phyloP scores from a whole-genome alignment of 805 yeast genomes.

The Pachysolen tannophilus region DNA sequence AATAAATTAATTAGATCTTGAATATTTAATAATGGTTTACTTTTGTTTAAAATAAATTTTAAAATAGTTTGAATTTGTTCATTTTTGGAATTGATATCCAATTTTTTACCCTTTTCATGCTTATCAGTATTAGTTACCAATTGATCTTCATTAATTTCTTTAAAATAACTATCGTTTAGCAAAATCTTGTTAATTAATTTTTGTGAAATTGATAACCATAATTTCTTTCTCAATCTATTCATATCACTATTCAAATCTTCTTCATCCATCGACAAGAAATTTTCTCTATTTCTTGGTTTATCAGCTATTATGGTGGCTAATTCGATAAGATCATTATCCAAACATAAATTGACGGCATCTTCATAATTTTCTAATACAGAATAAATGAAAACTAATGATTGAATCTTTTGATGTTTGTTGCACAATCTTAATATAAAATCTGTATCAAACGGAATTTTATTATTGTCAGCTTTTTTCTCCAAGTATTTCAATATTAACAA shows the following conservation, averaged over 20 bases:
- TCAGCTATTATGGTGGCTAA: constrained; percentile 53
- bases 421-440: constrained; percentile 74
- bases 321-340: constrained; percentile 50
- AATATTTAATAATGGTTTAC: constrained; percentile 45
- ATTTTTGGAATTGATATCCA: constrained; percentile 21
- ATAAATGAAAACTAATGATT: constrained; percentile 68
- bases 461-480: constrained; percentile 21
- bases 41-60: constrained; percentile 31
- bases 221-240: constrained; percentile 44
- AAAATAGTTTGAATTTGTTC: constrained; percentile 22
- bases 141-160: constrained; percentile 11
- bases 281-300: constrained; percentile 36
- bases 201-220: constrained; percentile 66
- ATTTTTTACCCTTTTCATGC: constrained; percentile 14
- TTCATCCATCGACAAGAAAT: constrained; percentile 23
- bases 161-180: constrained; percentile 18
- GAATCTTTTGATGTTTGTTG: constrained; percentile 45
- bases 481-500: constrained; percentile 41
- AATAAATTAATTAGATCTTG: constrained; percentile 80
- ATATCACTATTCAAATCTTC: constrained; percentile 27
- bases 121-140: constrained; percentile 13
- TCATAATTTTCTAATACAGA: constrained; percentile 63
- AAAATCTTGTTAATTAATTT: constrained; percentile 33
- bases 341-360: constrained; percentile 72
- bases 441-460: constrained; percentile 46